Evolutionary conservation across 768 basidiomycete genomes (phyloP).

Genomic region (Kwoniella sp.): DNA sequence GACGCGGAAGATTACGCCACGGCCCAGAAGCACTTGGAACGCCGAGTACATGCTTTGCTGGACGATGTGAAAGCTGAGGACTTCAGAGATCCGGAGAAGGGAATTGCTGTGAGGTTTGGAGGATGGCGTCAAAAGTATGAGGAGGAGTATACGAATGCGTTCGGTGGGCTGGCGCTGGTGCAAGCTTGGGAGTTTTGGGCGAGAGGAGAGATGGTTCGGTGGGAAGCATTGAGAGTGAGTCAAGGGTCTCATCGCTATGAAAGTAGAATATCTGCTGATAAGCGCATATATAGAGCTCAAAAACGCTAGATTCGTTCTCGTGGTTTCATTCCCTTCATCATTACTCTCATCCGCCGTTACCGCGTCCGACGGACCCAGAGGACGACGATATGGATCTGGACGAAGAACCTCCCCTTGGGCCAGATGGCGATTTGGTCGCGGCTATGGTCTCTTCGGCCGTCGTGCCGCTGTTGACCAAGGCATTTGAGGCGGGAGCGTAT

Average conservation of each 20-base stretch:
- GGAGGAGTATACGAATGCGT: constrained; percentile 84
- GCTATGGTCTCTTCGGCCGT: constrained; percentile 84
- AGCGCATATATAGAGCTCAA: constrained; percentile 6
- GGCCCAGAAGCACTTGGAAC: constrained; percentile 64
- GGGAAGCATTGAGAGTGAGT: constrained; percentile 81
- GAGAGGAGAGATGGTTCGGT: constrained; percentile 79
- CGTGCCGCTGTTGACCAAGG: constrained; percentile 70
- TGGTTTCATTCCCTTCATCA: constrained; percentile 80
- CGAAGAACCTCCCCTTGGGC: constrained; percentile 67
- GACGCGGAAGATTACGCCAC: constrained; percentile 71
- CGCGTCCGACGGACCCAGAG: constrained; percentile 35
- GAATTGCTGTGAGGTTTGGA: constrained; percentile 66
- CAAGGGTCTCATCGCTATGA: neutral
- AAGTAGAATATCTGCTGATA: too few species aligned
- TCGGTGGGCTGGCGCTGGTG: constrained; percentile 82
- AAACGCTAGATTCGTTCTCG: constrained; percentile 69
- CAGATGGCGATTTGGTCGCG: constrained; percentile 83
- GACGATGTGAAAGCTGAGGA: constrained; percentile 81
- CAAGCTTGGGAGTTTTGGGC: constrained; percentile 95
- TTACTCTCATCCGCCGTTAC: constrained; percentile 61
- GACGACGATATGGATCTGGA: constrained; percentile 54
- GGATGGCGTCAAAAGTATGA: constrained; percentile 74
- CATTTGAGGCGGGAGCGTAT: constrained; percentile 76
- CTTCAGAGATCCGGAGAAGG: constrained; percentile 76
- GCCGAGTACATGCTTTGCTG: constrained; percentile 65